These are phyloP conservation scores for Aureobasidium sp. DNA, from an alignment of 2,329 filamentous ascomycete species.

Conservation along the genomic window DNA sequence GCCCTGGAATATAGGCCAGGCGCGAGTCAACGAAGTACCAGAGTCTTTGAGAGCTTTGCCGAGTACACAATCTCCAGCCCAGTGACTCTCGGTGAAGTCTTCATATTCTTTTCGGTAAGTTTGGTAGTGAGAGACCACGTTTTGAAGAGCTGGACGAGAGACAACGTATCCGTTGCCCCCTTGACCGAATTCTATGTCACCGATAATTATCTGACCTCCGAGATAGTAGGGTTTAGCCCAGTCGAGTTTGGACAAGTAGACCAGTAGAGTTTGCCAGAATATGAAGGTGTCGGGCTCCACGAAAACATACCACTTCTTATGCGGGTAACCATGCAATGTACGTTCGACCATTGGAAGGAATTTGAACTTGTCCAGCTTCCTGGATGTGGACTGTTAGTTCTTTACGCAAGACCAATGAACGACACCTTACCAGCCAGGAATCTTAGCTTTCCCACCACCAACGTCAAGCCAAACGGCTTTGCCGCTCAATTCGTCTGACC, in stretches of 20 bases:
- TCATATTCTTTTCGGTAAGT: conserved; percentile 28
- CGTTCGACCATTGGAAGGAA: conserved; percentile 43
- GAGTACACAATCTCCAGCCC: conserved; percentile 25
- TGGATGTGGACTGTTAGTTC: not conserved
- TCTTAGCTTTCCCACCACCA: conserved; percentile 21
- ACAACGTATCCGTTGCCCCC: conserved; percentile 36
- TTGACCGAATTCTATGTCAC: conserved; percentile 32
- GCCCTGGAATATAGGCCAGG: conserved; percentile 23
- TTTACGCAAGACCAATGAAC: no score
- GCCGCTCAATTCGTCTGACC: conserved; percentile 20
- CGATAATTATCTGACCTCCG: conserved; percentile 32
- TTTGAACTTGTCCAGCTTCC: conserved; percentile 41
- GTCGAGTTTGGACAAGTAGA: conserved; percentile 32
- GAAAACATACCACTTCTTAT: conserved; percentile 52
- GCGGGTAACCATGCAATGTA: conserved; percentile 27
- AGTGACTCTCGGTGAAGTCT: conserved; percentile 20
- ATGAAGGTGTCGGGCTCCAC: conserved; percentile 52
- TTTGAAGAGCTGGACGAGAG: conserved; percentile 32
- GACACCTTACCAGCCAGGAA: conserved; percentile 27
- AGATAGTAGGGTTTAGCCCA: conserved; percentile 33
- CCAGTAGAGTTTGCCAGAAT: conserved; percentile 40
- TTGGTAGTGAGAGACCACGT: conserved; percentile 30
- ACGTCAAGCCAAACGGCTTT: not conserved
- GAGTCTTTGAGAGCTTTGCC: conserved; percentile 22
- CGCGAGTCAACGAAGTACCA: conserved; percentile 18